phyloP scores from a whole-genome alignment of 768 basidiomycete genomes.

The Leccinum truebloodii region DNA sequence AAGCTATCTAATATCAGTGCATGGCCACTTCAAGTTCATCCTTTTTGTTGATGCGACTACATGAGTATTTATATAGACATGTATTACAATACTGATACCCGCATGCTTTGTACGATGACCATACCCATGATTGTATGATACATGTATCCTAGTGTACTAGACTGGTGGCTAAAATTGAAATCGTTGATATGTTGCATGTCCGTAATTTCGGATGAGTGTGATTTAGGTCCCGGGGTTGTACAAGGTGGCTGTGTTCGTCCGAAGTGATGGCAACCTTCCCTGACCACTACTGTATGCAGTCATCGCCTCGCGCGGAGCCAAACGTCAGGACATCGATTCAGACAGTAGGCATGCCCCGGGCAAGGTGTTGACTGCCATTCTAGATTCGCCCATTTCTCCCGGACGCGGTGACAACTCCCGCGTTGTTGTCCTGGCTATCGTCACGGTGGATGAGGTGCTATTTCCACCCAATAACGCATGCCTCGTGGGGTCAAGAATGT shows the following conservation, averaged over 20 bases:
- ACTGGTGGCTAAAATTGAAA: neutral
- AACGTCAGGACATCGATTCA: too few species aligned
- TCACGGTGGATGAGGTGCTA: neutral
- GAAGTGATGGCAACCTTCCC: neutral
- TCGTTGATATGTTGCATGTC: neutral
- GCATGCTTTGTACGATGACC: conserved; percentile 18
- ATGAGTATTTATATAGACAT: conserved; percentile 13
- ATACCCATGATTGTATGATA: conserved; percentile 9
- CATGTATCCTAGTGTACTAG: conserved; percentile 12
- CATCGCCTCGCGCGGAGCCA: too few species aligned
- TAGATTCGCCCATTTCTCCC: neutral
- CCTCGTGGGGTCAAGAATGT: conserved; percentile 22
- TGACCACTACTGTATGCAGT: too few species aligned
- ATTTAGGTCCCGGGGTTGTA: neutral
- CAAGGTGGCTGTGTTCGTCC: neutral
- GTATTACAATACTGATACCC: conserved; percentile 22
- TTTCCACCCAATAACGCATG: conserved; percentile 1
- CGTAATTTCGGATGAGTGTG: neutral
- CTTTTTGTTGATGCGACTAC: neutral
- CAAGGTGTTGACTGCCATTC: neutral
- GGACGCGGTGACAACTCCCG: neutral
- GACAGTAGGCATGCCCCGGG: too few species aligned
- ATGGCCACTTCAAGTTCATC: neutral
- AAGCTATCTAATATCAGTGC: neutral
- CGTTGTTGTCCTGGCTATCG: conserved; percentile 2